A percentile compares a stretch with the other conserved stretches of the same genome.
Evolutionary conservation across 768 basidiomycete species (phyloP).

Genomic region (Rhizopogon roseolus): DNA sequence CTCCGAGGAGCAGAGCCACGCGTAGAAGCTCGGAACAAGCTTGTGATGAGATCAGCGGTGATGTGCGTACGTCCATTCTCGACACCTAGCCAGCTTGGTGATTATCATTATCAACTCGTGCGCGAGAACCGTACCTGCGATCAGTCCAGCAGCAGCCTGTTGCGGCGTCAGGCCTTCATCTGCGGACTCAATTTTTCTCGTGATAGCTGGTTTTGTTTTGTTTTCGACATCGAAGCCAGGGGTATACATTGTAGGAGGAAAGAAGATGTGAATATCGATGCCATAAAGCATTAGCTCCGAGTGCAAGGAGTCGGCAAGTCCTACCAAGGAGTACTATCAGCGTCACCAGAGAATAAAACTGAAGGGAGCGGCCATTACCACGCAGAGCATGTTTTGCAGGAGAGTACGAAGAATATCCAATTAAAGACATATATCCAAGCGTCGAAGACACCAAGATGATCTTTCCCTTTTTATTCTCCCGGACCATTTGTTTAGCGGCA

Average conservation of each 20-base stretch:
- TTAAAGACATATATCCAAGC: constrained; percentile 67
- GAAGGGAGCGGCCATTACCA: constrained; percentile 40
- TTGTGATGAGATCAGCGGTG: constrained; percentile 62
- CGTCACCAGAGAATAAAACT: background rate
- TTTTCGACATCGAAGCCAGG: constrained; percentile 78
- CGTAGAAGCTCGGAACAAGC: constrained; percentile 63
- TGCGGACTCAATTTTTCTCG: constrained; percentile 68
- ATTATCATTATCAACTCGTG: background rate
- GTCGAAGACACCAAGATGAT: constrained; percentile 75
- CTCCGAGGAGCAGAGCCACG: constrained; percentile 59
- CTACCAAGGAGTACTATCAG: constrained; percentile 30
- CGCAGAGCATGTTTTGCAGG: constrained; percentile 84
- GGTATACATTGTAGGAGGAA: constrained; percentile 76
- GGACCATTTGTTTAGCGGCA: constrained; percentile 60
- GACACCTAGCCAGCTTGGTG: constrained; percentile 43
- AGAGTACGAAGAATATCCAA: constrained; percentile 77
- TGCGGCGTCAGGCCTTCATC: constrained; percentile 66
- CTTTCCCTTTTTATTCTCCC: constrained; percentile 54
- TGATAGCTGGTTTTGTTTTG: constrained; percentile 70
- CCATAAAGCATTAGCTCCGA: constrained; percentile 76
- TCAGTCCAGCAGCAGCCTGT: constrained; percentile 51
- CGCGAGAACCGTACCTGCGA: constrained; percentile 42
- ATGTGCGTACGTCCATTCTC: constrained; percentile 70
- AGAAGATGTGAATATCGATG: constrained; percentile 75
- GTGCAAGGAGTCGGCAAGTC: constrained; percentile 78